These are phyloP conservation scores for Camellia oleifera DNA, from an alignment of 179 eudicot genomes.

Conservation along the genomic window DNA sequence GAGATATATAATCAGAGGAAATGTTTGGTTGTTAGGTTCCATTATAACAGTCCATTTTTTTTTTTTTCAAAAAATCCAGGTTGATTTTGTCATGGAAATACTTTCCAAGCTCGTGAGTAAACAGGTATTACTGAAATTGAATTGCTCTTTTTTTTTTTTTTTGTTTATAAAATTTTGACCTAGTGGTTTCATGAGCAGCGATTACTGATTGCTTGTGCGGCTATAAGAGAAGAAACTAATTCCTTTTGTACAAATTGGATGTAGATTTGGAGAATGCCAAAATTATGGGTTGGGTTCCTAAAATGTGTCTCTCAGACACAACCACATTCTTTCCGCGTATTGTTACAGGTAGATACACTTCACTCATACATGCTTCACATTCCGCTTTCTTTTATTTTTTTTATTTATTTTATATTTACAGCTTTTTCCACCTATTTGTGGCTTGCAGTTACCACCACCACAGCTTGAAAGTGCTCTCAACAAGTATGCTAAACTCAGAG, in stretches of 20 bases:
- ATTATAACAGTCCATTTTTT: no score
- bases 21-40: no score
- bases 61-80: conserved; percentile 33
- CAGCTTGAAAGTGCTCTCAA: conserved; percentile 89
- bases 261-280: conserved; percentile 93
- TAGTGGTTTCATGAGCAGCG: neutral
- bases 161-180: neutral
- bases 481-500: conserved; percentile 76
- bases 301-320: conserved; percentile 95
- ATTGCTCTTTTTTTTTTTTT: neutral
- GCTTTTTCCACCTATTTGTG: neutral
- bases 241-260: conserved; percentile 9
- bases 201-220: neutral
- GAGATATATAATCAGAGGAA: no score
- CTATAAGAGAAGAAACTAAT: conserved; percentile 10
- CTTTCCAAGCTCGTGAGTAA: conserved; percentile 78
- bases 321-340: conserved; percentile 87
- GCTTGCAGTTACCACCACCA: conserved; percentile 76
- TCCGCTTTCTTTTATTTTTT: neutral
- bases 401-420: neutral
- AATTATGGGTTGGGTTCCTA: conserved; percentile 91
- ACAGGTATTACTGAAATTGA: conserved; percentile 50
- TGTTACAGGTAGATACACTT: conserved; percentile 56
- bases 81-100: conserved; percentile 93
- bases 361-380: neutral